Conservation (phyloP, 2,329 filamentous ascomycete genomes). For the Coniella vitis region DNA sequence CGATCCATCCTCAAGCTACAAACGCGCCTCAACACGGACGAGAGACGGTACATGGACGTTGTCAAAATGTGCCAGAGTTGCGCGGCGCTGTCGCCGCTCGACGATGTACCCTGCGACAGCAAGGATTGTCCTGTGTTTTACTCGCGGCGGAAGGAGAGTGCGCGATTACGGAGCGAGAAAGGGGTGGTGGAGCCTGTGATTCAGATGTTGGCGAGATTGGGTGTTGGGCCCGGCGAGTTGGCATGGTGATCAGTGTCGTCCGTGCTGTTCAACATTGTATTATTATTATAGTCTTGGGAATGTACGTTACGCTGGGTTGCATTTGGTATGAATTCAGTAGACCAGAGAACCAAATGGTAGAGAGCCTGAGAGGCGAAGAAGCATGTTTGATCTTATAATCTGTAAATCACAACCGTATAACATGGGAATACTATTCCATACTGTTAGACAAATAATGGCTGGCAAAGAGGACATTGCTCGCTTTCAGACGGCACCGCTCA, state of each 20-base stretch:
- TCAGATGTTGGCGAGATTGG: constrained; percentile 25
- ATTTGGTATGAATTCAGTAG: too few species aligned
- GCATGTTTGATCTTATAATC: too few species aligned
- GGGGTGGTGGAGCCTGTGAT: constrained; percentile 29
- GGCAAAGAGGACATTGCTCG: too few species aligned
- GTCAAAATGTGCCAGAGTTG: constrained; percentile 73
- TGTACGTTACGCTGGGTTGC: too few species aligned
- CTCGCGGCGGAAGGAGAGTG: constrained; percentile 58
- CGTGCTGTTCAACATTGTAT: too few species aligned
- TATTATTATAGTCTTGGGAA: too few species aligned
- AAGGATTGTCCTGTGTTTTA: constrained; percentile 93
- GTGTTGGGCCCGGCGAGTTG: constrained; percentile 23
- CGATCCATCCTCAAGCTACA: constrained; percentile 59
- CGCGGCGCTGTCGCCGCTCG: constrained; percentile 62
- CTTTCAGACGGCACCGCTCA: too few species aligned
- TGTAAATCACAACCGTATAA: too few species aligned
- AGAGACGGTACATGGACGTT: constrained; percentile 58
- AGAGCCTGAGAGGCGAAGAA: too few species aligned
- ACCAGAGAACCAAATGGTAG: too few species aligned
- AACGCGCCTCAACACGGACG: constrained; percentile 52
- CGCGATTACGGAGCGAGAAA: constrained; percentile 37
- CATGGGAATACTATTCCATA: too few species aligned
- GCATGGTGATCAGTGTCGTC: constrained; percentile 28
- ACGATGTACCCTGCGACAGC: constrained; percentile 81
- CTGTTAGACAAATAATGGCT: too few species aligned